A percentile compares a stretch with the other conserved stretches of the same genome.
phyloP scores from a whole-genome alignment of 1,139 yeast genomes.

The Yamadazyma epiphylla region DNA sequence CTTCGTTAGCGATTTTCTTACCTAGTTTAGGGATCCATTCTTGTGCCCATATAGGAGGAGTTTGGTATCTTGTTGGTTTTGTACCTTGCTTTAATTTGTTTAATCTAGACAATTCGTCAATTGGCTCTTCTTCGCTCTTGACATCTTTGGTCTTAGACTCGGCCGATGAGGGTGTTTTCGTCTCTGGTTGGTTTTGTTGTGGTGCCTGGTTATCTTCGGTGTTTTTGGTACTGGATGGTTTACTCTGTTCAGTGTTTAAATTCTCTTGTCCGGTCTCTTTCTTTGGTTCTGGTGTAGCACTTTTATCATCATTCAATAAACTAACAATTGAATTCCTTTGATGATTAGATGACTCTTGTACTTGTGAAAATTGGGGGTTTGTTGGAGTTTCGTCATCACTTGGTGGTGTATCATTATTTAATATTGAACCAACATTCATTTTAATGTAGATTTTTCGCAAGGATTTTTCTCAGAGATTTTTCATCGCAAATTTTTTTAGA shows the following conservation, averaged over 20 bases:
- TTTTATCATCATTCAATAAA: constrained; percentile 41
- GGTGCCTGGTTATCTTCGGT: constrained; percentile 14
- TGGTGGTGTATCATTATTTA: constrained; percentile 41
- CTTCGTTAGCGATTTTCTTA: constrained; percentile 2
- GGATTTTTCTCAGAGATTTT: too few relatives aligned
- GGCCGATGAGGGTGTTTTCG: too few relatives aligned
- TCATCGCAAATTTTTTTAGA: too few relatives aligned
- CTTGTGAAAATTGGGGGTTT: too few relatives aligned
- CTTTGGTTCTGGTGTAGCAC: constrained; percentile 1
- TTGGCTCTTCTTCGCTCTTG: too few relatives aligned
- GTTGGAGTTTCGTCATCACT: constrained; percentile 17
- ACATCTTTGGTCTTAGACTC: too few relatives aligned
- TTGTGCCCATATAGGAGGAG: constrained; percentile 82
- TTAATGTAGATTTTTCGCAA: not conserved
- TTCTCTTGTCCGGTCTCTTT: constrained; percentile 1
- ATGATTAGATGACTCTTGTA: not conserved
- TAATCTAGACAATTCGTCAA: constrained; percentile 20
- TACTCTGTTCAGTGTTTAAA: too few relatives aligned
- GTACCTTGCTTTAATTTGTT: constrained; percentile 17
- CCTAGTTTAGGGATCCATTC: constrained; percentile 51
- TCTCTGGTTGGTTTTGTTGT: constrained; percentile 8
- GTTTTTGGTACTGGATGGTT: constrained; percentile 1
- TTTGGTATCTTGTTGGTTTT: constrained; percentile 61
- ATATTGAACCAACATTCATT: constrained; percentile 48
- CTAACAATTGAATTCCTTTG: constrained; percentile 43